These are phyloP conservation scores for Aureobasidium sp. DNA, from an alignment of 2,329 filamentous ascomycete genomes.

Conservation along the genomic window DNA sequence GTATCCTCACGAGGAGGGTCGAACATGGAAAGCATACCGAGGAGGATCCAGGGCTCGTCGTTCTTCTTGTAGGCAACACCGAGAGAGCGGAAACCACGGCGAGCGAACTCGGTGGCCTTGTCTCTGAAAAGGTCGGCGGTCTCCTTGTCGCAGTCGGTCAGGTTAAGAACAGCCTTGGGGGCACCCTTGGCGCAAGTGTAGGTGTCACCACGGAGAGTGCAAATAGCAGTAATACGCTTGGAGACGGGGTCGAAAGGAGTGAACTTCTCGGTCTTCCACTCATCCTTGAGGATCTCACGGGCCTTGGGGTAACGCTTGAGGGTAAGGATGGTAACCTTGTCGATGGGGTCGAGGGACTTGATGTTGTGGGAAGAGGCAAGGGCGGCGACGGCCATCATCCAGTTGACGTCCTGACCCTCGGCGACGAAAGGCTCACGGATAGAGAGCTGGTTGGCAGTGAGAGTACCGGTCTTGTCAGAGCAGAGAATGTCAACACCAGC, in stretches of 20 bases:
- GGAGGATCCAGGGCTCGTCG: slow-evolving; percentile 64
- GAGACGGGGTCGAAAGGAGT: slow-evolving; percentile 72
- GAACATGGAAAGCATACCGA: slow-evolving; percentile 74
- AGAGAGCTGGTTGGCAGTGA: slow-evolving; percentile 67
- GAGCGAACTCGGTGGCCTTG: slow-evolving; percentile 68
- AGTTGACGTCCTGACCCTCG: slow-evolving; percentile 71
- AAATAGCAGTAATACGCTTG: slow-evolving; percentile 68
- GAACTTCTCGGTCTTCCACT: slow-evolving; percentile 72
- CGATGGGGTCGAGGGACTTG: slow-evolving; percentile 70
- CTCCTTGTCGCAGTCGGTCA: slow-evolving; percentile 60
- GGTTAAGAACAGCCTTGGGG: slow-evolving; percentile 65
- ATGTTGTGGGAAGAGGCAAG: slow-evolving; percentile 72
- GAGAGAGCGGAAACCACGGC: slow-evolving; percentile 72
- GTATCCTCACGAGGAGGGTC: slow-evolving; percentile 73
- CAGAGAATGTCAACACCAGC: slow-evolving; percentile 72
- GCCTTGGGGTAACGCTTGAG: slow-evolving; percentile 71
- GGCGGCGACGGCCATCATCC: slow-evolving; percentile 76
- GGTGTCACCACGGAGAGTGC: slow-evolving; percentile 60
- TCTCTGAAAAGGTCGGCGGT: slow-evolving; percentile 60
- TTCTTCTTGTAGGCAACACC: slow-evolving; percentile 74
- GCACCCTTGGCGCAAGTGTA: slow-evolving; percentile 73
- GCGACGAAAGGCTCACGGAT: slow-evolving; percentile 71
- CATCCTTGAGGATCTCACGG: slow-evolving; percentile 65
- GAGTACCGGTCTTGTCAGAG: slow-evolving; percentile 75
- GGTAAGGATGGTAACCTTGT: slow-evolving; percentile 71